These are phyloP conservation scores for Cryphonectria japonica DNA, from an alignment of 2,329 filamentous ascomycete genomes.

Conservation along the genomic window DNA sequence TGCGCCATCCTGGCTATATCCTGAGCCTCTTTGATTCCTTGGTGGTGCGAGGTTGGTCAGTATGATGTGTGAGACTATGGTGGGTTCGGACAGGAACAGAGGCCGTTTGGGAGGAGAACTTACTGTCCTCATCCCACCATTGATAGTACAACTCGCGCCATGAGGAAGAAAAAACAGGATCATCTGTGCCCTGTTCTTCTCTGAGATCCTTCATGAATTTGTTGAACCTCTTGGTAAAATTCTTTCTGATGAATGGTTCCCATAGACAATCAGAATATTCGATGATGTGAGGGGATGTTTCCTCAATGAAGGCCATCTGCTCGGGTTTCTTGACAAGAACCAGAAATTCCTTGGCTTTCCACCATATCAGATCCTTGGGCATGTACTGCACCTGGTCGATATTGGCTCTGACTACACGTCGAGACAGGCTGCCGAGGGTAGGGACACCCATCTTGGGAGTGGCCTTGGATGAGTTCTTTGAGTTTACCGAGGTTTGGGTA, in stretches of 20 bases:
- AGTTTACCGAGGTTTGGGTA: background rate
- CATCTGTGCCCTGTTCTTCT: constrained; percentile 65
- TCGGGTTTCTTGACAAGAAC: constrained; percentile 70
- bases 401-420: background rate
- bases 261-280: constrained; percentile 71
- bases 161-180: constrained; percentile 56
- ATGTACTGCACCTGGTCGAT: constrained; percentile 7
- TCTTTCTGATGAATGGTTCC: constrained; percentile 75
- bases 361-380: constrained; percentile 46
- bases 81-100: background rate
- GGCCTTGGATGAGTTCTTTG: background rate
- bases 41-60: background rate
- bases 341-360: constrained; percentile 69
- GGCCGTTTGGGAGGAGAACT: background rate
- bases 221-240: constrained; percentile 70
- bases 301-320: constrained; percentile 76
- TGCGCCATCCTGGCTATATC: constrained; percentile 6
- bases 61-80: background rate
- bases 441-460: background rate
- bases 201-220: constrained; percentile 32
- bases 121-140: constrained; percentile 31
- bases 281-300: constrained; percentile 75
- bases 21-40: constrained; percentile 3
- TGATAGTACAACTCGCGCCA: constrained; percentile 59
- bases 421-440: background rate